phyloP scores from a whole-genome alignment of 192 early-diverging fungal species.

The Podila minutissima region DNA sequence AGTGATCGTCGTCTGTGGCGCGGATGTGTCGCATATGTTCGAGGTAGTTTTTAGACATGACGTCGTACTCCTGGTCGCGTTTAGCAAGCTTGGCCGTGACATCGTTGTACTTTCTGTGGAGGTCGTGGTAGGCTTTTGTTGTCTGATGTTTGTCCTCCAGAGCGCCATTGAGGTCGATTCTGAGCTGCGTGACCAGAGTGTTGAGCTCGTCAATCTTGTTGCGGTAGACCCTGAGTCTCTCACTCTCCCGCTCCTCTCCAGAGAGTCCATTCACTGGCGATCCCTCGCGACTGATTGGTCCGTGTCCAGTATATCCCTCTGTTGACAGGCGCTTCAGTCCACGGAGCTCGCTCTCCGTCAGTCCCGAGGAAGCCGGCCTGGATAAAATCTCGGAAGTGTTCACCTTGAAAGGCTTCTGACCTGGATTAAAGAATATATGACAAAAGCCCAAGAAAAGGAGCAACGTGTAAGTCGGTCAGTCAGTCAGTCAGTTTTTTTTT shows the following conservation, averaged over 20 bases:
- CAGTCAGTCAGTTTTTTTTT: not conserved
- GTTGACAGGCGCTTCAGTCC: slow-evolving; percentile 31
- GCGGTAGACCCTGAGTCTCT: not conserved
- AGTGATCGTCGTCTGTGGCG: slow-evolving; percentile 48
- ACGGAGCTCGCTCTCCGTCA: slow-evolving; percentile 20
- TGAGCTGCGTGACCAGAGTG: not conserved
- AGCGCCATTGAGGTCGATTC: slow-evolving; percentile 13
- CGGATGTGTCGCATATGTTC: slow-evolving; percentile 40
- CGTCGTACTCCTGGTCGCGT: slow-evolving; percentile 30
- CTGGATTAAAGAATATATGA: slow-evolving; percentile 1
- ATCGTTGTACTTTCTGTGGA: slow-evolving; percentile 13
- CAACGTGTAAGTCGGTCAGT: no score
- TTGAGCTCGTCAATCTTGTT: slow-evolving; percentile 34
- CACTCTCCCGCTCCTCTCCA: not conserved
- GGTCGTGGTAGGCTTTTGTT: slow-evolving; percentile 6
- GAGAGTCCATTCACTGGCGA: slow-evolving; percentile 15
- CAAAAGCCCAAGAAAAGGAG: no score
- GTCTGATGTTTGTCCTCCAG: not conserved
- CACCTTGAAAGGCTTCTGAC: slow-evolving; percentile 21
- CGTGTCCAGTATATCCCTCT: slow-evolving; percentile 1
- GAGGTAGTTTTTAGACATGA: slow-evolving; percentile 50
- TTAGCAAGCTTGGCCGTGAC: slow-evolving; percentile 22
- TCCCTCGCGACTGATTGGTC: slow-evolving; percentile 13
- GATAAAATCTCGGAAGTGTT: slow-evolving; percentile 17
- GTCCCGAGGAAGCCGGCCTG: slow-evolving; percentile 8